Conservation (phyloP, 2,329 filamentous ascomycete genomes). For the Chaetomiaceae sp. region DNA sequence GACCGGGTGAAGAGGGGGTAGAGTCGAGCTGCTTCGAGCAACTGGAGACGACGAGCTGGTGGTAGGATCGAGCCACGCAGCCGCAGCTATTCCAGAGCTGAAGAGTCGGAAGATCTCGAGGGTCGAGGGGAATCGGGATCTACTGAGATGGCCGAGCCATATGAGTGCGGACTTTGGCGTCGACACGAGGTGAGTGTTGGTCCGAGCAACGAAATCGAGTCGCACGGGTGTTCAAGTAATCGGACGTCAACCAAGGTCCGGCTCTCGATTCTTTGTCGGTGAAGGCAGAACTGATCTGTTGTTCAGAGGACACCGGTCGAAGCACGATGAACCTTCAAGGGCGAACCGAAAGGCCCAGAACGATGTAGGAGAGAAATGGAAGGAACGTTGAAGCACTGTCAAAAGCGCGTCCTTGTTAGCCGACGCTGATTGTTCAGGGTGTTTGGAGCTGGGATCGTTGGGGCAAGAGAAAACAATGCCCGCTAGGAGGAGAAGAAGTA, state of each 20-base stretch:
- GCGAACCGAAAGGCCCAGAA: too few species aligned
- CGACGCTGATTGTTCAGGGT: not conserved
- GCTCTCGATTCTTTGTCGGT: slow-evolving; percentile 1
- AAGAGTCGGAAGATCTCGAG: slow-evolving; percentile 31
- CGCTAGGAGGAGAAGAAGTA: too few species aligned
- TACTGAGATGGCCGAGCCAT: slow-evolving; percentile 36
- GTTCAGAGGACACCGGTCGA: not conserved
- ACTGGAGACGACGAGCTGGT: slow-evolving; percentile 29
- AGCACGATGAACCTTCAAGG: too few species aligned
- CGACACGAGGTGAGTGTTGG: slow-evolving; percentile 1
- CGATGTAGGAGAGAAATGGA: slow-evolving; percentile 16
- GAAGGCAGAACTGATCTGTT: not conserved
- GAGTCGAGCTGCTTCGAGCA: slow-evolving; percentile 36
- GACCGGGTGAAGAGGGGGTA: slow-evolving; percentile 21
- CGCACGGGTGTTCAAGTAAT: too few species aligned
- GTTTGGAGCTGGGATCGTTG: too few species aligned
- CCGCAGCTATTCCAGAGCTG: slow-evolving; percentile 31
- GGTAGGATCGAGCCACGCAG: slow-evolving; percentile 23
- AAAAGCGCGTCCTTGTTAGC: not conserved
- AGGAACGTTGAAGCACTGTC: slow-evolving; percentile 21
- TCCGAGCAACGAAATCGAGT: too few species aligned
- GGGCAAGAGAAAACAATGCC: too few species aligned
- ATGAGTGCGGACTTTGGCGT: slow-evolving; percentile 19
- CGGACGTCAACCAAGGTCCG: too few species aligned
- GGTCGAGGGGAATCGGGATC: slow-evolving; percentile 25